Conservation (phyloP, 2,329 filamentous ascomycete genomes). For the Thielaviopsis euricoi region DNA sequence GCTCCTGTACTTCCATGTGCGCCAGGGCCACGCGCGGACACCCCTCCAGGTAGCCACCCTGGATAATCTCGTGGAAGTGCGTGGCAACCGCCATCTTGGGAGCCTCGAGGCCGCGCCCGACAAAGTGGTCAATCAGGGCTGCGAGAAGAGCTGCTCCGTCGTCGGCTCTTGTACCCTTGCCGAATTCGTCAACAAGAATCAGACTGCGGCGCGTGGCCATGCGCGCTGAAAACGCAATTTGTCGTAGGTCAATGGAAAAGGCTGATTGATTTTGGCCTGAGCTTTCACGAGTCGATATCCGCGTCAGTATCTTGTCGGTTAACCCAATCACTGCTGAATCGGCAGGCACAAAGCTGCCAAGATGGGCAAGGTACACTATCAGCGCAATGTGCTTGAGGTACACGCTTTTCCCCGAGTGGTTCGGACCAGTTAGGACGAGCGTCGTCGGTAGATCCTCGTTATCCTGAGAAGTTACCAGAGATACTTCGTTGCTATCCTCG, state of each 20-base stretch:
- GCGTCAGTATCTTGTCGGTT: constrained; percentile 83
- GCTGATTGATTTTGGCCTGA: constrained; percentile 42
- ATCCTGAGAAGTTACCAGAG: not conserved
- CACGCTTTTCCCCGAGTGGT: constrained; percentile 91
- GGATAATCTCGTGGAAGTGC: constrained; percentile 58
- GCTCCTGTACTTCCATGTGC: constrained; percentile 49
- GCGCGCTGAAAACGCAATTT: constrained; percentile 61
- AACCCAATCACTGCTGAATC: constrained; percentile 60
- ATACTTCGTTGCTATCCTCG: not conserved
- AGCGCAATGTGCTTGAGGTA: constrained; percentile 88
- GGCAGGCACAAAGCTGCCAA: constrained; percentile 84
- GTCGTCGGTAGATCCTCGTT: constrained; percentile 24
- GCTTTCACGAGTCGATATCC: constrained; percentile 59
- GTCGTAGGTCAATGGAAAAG: constrained; percentile 67
- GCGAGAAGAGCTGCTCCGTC: constrained; percentile 43
- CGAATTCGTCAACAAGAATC: constrained; percentile 85
- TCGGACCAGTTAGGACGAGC: constrained; percentile 76
- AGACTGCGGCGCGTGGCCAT: constrained; percentile 62
- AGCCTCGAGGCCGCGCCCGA: constrained; percentile 25
- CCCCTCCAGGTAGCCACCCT: constrained; percentile 35
- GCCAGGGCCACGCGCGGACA: constrained; percentile 33
- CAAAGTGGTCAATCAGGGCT: constrained; percentile 40
- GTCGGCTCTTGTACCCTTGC: constrained; percentile 42
- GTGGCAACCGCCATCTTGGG: constrained; percentile 46
- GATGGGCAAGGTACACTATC: constrained; percentile 81